Evolutionary conservation across 192 early-diverging fungal species (phyloP), one percentile per base, ranked within the genome.

Genomic region (Linnemannia hyalina): DNA sequence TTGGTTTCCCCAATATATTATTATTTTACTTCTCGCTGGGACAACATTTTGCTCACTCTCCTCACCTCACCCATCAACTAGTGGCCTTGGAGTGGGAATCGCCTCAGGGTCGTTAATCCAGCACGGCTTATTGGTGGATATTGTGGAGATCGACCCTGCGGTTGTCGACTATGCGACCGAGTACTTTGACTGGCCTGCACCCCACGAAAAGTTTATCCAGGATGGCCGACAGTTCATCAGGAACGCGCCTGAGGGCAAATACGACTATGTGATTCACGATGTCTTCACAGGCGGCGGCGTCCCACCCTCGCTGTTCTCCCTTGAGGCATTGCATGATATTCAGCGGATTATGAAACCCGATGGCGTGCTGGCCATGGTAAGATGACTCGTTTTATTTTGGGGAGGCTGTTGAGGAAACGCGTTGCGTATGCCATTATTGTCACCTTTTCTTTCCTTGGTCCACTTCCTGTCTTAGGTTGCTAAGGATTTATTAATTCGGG

Each of bases 261-360:
- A 97, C 87, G 96, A 97, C 83, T 97, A 94, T 85, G 89, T 98
- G 40, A 86, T 97, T 20, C 97, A 97, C 82, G 97, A 98, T 88
- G 96, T 98, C n/a, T 98, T 98, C 82, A 96, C 97, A 0, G 97
- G 97, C 60, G 97, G 97, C 0, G 91, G 92, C 5, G 94, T 97
- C 6, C 94, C 95, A 7, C 84, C 90, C 6, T 60, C 83, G 4
- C 88, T 98, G 82, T 97, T 97, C 82, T 94, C 95, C 9, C 87
- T 93, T 29, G 94, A 97, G 79, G 94, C 95, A 0, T 74, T 97
- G 8, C 74, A 85, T 71, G 90, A 93, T 13, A 88, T 95, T 82
- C 89, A 90, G 68, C 87, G 92, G 35, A 93, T 97, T 41, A 81
- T 98, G 70, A 94, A 93, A 75, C 87, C 91, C 5, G 90, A 95